Conservation (phyloP, 371 early-diverging fungal species). For the Dinochytrium kinnereticum region DNA sequence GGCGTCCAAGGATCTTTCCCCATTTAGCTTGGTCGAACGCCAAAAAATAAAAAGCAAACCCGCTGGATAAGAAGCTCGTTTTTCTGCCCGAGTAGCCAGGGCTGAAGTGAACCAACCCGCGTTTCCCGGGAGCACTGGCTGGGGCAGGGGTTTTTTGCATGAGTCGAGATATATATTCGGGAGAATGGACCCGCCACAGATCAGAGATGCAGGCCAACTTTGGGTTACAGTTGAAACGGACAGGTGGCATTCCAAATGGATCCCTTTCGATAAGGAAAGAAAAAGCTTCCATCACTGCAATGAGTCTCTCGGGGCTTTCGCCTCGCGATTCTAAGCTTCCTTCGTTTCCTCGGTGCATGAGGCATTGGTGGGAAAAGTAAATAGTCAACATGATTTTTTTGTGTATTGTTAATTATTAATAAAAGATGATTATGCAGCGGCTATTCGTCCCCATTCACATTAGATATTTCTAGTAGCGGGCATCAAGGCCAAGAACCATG, state of each 20-base stretch:
- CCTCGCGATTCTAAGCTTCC: slow-evolving; percentile 18
- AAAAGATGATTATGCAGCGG: no score
- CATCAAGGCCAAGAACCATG: no score
- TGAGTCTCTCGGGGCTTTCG: slow-evolving; percentile 18
- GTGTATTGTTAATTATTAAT: no score
- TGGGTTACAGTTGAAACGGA: no score
- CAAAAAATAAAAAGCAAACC: slow-evolving; percentile 1
- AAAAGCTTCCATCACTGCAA: slow-evolving; percentile 18
- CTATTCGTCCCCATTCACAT: no score
- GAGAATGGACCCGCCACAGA: slow-evolving; percentile 28
- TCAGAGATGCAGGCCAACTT: not conserved
- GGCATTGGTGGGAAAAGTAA: not conserved
- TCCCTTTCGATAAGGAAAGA: not conserved
- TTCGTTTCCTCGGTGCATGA: slow-evolving; percentile 22
- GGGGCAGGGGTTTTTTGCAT: slow-evolving; percentile 5
- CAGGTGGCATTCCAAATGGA: no score
- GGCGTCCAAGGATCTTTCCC: slow-evolving; percentile 9
- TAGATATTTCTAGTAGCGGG: no score
- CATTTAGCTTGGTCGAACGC: not conserved
- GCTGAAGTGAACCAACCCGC: slow-evolving; percentile 20
- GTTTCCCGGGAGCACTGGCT: not conserved
- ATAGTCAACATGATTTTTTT: not conserved
- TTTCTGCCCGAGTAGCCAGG: slow-evolving; percentile 18
- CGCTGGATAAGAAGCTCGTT: slow-evolving; percentile 12
- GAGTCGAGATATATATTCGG: slow-evolving; percentile 13